Base-by-base conservation (phyloP, 139 green algal genomes). In the Chlamydomonas asymmetrica region DNA sequence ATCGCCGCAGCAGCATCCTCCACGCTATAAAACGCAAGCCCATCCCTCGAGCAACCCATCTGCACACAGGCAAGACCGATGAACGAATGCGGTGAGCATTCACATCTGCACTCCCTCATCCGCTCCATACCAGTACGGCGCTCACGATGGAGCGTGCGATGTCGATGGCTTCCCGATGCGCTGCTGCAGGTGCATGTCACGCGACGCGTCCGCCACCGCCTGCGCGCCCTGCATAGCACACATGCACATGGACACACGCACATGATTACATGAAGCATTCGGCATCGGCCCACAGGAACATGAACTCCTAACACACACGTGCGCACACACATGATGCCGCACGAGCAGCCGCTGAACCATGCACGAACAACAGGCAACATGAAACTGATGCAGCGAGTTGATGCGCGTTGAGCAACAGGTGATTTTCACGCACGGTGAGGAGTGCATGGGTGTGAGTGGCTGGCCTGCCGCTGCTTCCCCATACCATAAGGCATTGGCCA, bases 121-220 rank as follows among this genome's bases (percentile, higher is more conserved):
- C n/a, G n/a, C n/a, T n/a, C n/a, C n/a, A n/a, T n/a, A n/a, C n/a
- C n/a, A n/a, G n/a, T n/a, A n/a, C n/a, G n/a, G n/a, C n/a, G n/a
- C n/a, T n/a, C n/a, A n/a, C n/a, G n/a, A 76, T 25, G 22, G 70
- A 40, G 31, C 41, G 41, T 31, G 70, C 57, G 9, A 76, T 41
- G 41, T 76, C 70, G 2, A 7, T 0, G 70, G 70, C 0, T 6
- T 29, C 18, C 40, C 70, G 31, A 76, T 50, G 57, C 70, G 67
- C 16, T 39, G 27, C 2, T 10, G 3, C 2, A 57, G 70, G 27
- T 62, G 41, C 70, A 76, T 76, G 31, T 31, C 40, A 7, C 20
- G 2, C 0, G 57, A 69, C 2, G 70, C 40, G 22, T 69, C 40
- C 7, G 57, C 40, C 3, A 76, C 70, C 0, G 70, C 57, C 2